Conservation (phyloP, 345 rosid genomes). For the Ceriops zippeliana region DNA sequence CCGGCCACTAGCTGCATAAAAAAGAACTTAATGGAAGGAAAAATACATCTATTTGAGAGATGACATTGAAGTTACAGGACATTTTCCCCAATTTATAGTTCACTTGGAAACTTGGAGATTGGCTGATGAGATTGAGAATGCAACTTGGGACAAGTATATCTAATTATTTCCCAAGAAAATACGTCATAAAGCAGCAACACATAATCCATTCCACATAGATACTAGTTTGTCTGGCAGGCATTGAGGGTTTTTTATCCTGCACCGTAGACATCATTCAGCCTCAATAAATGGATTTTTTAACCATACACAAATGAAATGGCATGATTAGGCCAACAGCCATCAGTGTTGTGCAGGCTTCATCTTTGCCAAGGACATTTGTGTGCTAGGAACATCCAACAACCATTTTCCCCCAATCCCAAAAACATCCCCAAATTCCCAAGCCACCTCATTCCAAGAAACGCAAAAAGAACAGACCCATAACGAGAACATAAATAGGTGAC, state of each 20-base stretch:
- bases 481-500: constrained; percentile 10
- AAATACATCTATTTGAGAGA: constrained; percentile 12
- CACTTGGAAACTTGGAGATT: not conserved
- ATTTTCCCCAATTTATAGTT: not conserved
- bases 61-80: not conserved
- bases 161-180: not conserved
- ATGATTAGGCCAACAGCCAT: too few species aligned
- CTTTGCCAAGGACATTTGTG: too few species aligned
- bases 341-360: too few species aligned
- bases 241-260: too few species aligned
- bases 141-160: not conserved
- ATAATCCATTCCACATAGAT: too few species aligned
- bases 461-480: not conserved
- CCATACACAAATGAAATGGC: too few species aligned
- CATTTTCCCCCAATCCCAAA: not conserved
- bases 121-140: constrained; percentile 4
- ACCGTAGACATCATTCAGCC: too few species aligned
- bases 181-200: not conserved
- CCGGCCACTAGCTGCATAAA: constrained; percentile 68
- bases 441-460: not conserved
- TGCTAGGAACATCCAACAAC: too few species aligned
- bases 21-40: constrained; percentile 26
- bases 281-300: too few species aligned
- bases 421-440: not conserved
- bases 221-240: too few species aligned